Conservation (phyloP, 306 rosid species). For the Cucurbita argyrosperma region DNA sequence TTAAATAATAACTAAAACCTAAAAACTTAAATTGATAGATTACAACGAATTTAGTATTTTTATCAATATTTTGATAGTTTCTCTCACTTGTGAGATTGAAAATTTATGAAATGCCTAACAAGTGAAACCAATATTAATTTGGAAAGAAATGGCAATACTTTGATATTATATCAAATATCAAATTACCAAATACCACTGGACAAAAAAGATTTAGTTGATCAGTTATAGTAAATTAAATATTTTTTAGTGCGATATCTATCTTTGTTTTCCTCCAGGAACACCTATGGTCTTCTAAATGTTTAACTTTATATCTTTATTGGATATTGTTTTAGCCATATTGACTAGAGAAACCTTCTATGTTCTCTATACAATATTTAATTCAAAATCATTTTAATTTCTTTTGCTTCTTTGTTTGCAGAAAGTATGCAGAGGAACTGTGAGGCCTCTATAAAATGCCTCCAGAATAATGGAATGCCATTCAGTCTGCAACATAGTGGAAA, state of each 20-base stretch:
- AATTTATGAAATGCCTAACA: neutral
- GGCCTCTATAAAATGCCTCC: conserved; percentile 83
- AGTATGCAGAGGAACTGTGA: conserved; percentile 59
- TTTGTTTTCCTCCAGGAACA: neutral
- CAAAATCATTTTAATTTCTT: neutral
- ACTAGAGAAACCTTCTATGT: neutral
- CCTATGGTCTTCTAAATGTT: neutral
- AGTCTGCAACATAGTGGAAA: conserved; percentile 40
- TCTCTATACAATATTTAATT: neutral
- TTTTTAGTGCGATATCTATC: neutral
- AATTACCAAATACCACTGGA: neutral
- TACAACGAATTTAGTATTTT: neutral
- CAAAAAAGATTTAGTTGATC: neutral
- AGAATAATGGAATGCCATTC: conserved; percentile 54
- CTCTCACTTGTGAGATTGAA: neutral
- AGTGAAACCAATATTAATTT: neutral
- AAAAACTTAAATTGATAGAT: neutral
- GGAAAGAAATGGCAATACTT: neutral
- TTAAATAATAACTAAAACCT: neutral
- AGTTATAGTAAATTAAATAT: neutral
- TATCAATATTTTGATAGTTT: neutral
- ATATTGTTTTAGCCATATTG: neutral
- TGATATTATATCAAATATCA: too few relatives aligned
- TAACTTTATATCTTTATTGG: neutral
- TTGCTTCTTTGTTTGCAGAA: conserved; percentile 39